Evolutionary conservation across 1,284 basidiomycete genomes (phyloP).

Genomic region (Ceratobasidium sp.): DNA sequence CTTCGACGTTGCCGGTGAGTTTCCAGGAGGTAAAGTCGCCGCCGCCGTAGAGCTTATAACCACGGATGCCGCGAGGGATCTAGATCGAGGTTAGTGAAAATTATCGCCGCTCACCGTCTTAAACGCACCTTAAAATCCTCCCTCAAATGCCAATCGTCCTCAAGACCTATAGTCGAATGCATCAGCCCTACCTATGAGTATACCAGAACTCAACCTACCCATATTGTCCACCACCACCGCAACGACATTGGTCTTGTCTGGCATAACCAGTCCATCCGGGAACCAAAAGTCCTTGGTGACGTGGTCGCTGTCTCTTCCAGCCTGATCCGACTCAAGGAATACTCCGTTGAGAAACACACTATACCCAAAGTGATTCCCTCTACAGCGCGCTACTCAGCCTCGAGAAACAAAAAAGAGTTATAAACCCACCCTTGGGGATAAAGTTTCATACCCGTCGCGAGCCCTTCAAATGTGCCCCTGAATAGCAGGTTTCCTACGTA

Average conservation of each 20-base stretch:
- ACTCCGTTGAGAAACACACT: conserved; percentile 61
- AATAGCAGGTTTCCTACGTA: conserved; percentile 54
- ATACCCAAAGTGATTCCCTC: conserved; percentile 61
- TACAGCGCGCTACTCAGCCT: conserved; percentile 45
- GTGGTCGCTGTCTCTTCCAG: conserved; percentile 51
- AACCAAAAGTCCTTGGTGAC: conserved; percentile 52
- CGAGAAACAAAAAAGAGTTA: neutral
- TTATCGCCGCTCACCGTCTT: neutral
- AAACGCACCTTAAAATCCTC: conserved; percentile 51
- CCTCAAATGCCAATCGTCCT: conserved; percentile 50
- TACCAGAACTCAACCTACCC: conserved; percentile 49
- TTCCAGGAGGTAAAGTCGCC: conserved; percentile 40
- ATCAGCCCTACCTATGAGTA: neutral
- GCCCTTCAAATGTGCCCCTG: conserved; percentile 61
- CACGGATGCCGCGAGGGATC: conserved; percentile 52
- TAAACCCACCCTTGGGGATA: conserved; percentile 59
- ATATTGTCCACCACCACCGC: conserved; percentile 54
- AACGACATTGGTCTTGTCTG: conserved; percentile 55
- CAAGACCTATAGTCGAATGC: conserved; percentile 45
- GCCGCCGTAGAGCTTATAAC: conserved; percentile 47
- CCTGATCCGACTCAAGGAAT: conserved; percentile 61
- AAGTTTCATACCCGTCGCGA: conserved; percentile 58
- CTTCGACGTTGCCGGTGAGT: conserved; percentile 39
- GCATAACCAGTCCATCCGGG: conserved; percentile 51
- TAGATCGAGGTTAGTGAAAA: conserved; percentile 31